phyloP scores from a whole-genome alignment of 2,329 filamentous ascomycete genomes.

The Ramularia endophylla region DNA sequence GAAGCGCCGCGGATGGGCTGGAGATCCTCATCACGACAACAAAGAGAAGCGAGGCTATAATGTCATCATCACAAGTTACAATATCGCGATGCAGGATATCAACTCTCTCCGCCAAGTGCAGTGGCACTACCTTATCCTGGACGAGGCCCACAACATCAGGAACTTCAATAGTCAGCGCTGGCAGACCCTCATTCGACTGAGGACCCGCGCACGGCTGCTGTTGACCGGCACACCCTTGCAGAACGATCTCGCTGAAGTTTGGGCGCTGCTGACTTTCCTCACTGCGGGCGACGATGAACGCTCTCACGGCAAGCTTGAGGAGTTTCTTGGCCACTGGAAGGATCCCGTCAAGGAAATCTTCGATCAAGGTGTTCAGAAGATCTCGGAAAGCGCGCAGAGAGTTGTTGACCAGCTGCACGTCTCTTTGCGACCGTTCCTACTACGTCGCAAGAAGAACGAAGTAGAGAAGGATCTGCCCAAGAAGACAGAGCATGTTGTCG shows the following conservation, averaged over 20 bases:
- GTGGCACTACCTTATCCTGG: conserved; percentile 98
- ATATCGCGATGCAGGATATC: conserved; percentile 89
- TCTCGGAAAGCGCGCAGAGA: conserved; percentile 88
- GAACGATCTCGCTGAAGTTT: conserved; percentile 93
- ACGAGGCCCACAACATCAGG: conserved; percentile 99
- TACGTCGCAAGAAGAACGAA: conserved; percentile 87
- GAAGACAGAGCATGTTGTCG: conserved; percentile 96
- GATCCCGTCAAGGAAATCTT: conserved; percentile 94
- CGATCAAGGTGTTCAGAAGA: conserved; percentile 85
- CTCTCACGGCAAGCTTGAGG: conserved; percentile 79
- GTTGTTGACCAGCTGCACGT: conserved; percentile 93
- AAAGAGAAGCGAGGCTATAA: conserved; percentile 97
- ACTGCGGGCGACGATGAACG: conserved; percentile 85
- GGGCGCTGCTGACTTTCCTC: conserved; percentile 94
- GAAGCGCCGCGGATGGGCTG: conserved; percentile 89
- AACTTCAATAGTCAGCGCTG: conserved; percentile 98
- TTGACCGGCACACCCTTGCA: conserved; percentile 93
- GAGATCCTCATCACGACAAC: conserved; percentile 57
- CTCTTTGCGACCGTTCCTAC: conserved; percentile 82
- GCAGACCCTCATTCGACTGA: conserved; percentile 92
- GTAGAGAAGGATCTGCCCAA: conserved; percentile 99
- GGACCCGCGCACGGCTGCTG: conserved; percentile 78
- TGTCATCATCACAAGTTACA: conserved; percentile 95
- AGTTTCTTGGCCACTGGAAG: conserved; percentile 95
- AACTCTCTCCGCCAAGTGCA: conserved; percentile 85